phyloP scores from a whole-genome alignment of 148 eudicot genomes.

The Silene uniflora region DNA sequence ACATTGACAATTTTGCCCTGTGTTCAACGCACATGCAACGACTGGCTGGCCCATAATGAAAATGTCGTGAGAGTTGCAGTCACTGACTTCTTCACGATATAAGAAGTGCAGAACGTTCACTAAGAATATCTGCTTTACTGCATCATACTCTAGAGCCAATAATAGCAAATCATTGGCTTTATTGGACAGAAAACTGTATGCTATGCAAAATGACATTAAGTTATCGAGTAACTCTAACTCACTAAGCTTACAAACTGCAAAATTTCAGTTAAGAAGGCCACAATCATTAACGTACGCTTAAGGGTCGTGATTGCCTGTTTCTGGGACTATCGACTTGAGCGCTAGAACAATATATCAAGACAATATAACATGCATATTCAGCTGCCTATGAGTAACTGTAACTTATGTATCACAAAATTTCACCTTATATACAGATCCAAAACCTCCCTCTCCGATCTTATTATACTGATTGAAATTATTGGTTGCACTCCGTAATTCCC shows the following conservation, averaged over 20 bases:
- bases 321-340: background rate
- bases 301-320: background rate
- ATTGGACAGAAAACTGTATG: background rate
- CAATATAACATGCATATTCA: background rate
- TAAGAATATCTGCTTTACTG: background rate
- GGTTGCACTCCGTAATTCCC: conserved; percentile 56
- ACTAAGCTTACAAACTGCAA: background rate
- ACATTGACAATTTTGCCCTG: too few relatives aligned
- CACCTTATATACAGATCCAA: conserved; percentile 85
- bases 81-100: too few relatives aligned
- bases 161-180: background rate
- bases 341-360: background rate
- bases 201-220: background rate
- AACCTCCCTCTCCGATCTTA: conserved; percentile 84
- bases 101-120: background rate
- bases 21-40: too few relatives aligned
- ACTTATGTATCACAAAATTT: conserved; percentile 1
- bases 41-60: background rate
- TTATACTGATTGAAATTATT: conserved; percentile 44
- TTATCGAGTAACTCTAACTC: background rate
- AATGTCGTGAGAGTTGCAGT: background rate
- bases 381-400: background rate
- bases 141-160: background rate
- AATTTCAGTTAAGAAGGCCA: background rate
- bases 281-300: too few relatives aligned